A percentile compares a stretch with the other conserved stretches of the same genome.
These are phyloP conservation scores for Mucor sp. DNA, from an alignment of 371 early-diverging fungal genomes.

Conservation along the genomic window DNA sequence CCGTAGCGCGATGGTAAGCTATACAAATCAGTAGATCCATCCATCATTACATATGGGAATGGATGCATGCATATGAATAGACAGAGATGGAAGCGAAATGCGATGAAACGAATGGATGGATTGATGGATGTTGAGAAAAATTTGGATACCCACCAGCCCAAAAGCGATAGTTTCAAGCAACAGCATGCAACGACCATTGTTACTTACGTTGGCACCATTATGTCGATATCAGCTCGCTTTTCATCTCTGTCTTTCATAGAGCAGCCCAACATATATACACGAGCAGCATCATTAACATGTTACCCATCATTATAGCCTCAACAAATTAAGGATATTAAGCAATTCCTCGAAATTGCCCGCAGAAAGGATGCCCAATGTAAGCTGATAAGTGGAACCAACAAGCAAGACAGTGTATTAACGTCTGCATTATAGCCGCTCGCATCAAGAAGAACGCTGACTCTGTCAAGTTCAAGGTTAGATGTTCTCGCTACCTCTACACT, in stretches of 20 bases:
- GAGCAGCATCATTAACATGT: not conserved
- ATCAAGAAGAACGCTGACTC: slow-evolving; percentile 97
- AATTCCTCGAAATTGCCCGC: slow-evolving; percentile 95
- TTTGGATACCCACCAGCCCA: no score
- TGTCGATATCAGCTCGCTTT: not conserved
- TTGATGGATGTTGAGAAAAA: not conserved
- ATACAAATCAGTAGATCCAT: not conserved
- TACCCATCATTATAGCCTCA: slow-evolving; percentile 74
- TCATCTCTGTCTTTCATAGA: not conserved
- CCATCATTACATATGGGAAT: slow-evolving; percentile 3
- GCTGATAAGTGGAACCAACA: not conserved
- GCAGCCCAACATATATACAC: not conserved
- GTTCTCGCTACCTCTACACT: slow-evolving; percentile 98
- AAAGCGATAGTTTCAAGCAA: not conserved
- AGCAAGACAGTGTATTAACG: not conserved
- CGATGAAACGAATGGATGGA: not conserved
- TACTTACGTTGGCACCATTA: not conserved
- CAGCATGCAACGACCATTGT: not conserved
- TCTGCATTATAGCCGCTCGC: slow-evolving; percentile 68
- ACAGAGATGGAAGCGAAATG: not conserved
- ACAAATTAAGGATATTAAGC: slow-evolving; percentile 97
- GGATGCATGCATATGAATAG: slow-evolving; percentile 10
- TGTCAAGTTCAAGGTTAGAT: slow-evolving; percentile 99
- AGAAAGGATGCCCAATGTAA: slow-evolving; percentile 86
- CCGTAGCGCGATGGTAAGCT: slow-evolving; percentile 31